These are phyloP conservation scores for Aspergillus quadrilineatus DNA, from an alignment of 2,329 filamentous ascomycete species.

Conservation along the genomic window DNA sequence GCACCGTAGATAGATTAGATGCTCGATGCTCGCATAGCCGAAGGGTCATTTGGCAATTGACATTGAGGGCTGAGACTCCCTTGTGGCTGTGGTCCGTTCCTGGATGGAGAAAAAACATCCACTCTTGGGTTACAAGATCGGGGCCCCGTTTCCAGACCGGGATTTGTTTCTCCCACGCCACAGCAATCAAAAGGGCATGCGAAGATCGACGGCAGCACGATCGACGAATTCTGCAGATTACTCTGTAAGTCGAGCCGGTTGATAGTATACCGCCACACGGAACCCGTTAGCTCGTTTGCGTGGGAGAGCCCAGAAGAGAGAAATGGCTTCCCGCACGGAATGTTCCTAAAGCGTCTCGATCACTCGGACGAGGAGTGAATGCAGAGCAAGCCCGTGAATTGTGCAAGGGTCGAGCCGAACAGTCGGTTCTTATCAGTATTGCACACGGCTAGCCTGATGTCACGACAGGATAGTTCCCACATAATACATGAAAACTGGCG, in stretches of 20 bases:
- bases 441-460: not conserved
- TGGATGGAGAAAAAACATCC: slow-evolving; percentile 10
- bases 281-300: not conserved
- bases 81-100: slow-evolving; percentile 12
- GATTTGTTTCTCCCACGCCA: slow-evolving; percentile 5
- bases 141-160: not conserved
- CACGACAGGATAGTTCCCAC: not conserved
- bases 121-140: slow-evolving; percentile 2
- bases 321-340: not conserved
- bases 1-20: not conserved
- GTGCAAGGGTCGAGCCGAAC: not conserved
- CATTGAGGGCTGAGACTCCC: not conserved
- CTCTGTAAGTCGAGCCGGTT: not conserved
- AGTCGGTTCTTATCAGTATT: not conserved
- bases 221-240: not conserved
- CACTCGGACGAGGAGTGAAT: not conserved
- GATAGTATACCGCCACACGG: not conserved
- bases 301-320: not conserved
- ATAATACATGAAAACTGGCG: slow-evolving; percentile 5
- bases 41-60: not conserved
- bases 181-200: slow-evolving; percentile 7
- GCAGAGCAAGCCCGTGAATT: not conserved
- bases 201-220: slow-evolving; percentile 5
- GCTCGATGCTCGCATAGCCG: not conserved
- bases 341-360: slow-evolving; percentile 3